Percentiles rank a stretch among this genome's conserved stretches.
These are phyloP conservation scores for Fonsecaea nubica DNA, from an alignment of 2,329 filamentous ascomycete species.

Conservation along the genomic window DNA sequence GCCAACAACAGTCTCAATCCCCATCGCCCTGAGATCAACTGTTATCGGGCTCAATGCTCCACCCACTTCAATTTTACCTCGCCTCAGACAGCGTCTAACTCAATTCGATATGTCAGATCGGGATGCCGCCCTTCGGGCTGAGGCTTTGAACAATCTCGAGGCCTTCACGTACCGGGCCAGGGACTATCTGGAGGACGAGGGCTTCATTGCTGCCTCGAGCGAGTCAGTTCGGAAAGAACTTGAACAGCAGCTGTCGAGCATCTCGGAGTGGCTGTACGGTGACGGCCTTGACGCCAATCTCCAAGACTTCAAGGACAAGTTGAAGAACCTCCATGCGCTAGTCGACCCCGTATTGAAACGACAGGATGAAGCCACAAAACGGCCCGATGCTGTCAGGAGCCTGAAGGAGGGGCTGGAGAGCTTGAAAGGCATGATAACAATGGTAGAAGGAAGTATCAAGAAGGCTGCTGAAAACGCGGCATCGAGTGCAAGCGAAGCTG, in stretches of 20 bases:
- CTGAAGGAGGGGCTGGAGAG: constrained; percentile 75
- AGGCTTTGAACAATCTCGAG: constrained; percentile 91
- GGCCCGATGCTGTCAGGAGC: constrained; percentile 71
- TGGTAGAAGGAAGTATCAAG: constrained; percentile 75
- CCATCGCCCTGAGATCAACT: constrained; percentile 58
- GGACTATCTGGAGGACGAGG: constrained; percentile 78
- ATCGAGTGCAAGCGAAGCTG: constrained; percentile 59
- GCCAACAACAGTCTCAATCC: constrained; percentile 59
- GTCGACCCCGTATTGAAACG: constrained; percentile 78
- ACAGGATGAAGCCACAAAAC: constrained; percentile 71
- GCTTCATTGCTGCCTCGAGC: constrained; percentile 75
- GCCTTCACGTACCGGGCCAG: constrained; percentile 87
- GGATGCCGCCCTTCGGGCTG: constrained; percentile 77
- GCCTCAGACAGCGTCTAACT: constrained; percentile 73
- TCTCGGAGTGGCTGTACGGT: constrained; percentile 89
- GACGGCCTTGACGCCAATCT: constrained; percentile 79
- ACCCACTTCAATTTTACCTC: constrained; percentile 48
- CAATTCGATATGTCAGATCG: constrained; percentile 87
- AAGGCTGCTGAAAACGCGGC: constrained; percentile 68
- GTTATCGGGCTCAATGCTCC: constrained; percentile 51
- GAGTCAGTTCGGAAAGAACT: constrained; percentile 70
- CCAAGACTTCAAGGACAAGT: constrained; percentile 75
- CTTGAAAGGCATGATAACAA: constrained; percentile 71
- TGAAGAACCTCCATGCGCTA: constrained; percentile 77
- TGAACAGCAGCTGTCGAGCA: constrained; percentile 69